Conservation (phyloP, 257 asterid species). For the Henckelia pumila region DNA sequence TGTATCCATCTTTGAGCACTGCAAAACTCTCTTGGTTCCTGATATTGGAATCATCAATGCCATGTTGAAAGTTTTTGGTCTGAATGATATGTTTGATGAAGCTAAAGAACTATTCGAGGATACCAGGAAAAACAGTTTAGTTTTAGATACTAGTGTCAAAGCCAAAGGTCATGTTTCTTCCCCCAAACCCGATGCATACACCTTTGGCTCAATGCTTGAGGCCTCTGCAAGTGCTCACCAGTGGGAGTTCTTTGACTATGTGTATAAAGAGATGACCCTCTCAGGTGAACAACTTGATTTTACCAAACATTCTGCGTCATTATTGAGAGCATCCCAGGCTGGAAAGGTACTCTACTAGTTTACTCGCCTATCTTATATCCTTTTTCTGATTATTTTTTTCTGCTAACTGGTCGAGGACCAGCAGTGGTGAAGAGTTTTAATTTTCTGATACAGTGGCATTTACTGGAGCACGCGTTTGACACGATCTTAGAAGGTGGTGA, state of each 20-base stretch:
- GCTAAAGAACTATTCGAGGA: conserved; percentile 83
- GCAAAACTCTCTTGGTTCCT: conserved; percentile 47
- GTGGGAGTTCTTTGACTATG: conserved; percentile 87
- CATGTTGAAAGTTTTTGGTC: conserved; percentile 72
- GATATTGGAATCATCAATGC: conserved; percentile 80
- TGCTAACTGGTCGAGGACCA: not conserved
- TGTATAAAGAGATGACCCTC: conserved; percentile 76
- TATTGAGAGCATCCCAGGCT: conserved; percentile 73
- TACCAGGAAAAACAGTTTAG: conserved; percentile 34
- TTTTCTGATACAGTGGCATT: conserved; percentile 58
- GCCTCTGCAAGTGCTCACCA: conserved; percentile 78
- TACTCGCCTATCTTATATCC: not conserved
- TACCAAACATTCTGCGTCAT: conserved; percentile 43
- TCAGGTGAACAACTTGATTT: conserved; percentile 54
- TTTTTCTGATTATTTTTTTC: conserved; percentile 2
- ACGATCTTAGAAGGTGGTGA: conserved; percentile 73
- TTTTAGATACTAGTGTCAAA: conserved; percentile 26
- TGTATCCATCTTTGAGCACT: conserved; percentile 59
- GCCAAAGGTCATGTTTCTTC: conserved; percentile 26
- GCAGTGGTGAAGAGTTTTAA: conserved; percentile 10
- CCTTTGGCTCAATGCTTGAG: conserved; percentile 79
- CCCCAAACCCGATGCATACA: conserved; percentile 53
- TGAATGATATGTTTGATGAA: conserved; percentile 73
- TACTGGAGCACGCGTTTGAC: conserved; percentile 85
- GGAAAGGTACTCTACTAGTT: conserved; percentile 61